Evolutionary conservation across 192 early-diverging fungal species (phyloP), one percentile per base, ranked within the genome.

Genomic region (Podila verticillata): DNA sequence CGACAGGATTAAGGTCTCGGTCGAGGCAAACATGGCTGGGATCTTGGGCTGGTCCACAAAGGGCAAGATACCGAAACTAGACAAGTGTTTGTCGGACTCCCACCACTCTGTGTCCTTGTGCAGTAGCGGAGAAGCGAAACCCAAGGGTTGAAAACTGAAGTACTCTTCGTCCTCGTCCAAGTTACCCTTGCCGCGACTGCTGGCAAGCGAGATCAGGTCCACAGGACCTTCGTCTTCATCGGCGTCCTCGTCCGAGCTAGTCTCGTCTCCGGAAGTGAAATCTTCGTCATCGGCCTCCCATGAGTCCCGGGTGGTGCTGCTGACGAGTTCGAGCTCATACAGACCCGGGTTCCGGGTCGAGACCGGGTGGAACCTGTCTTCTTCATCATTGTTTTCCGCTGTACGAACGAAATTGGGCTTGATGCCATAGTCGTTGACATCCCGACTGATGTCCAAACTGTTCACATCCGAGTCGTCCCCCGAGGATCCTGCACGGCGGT

Each of bases 1-100:
- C 6, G 68, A 56, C 2, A 69, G 59, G 47, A 69, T 61, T 2
- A 69, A 39, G 13, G 68, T 69, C 26, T 69, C 68, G 7, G 44
- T 57, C 1, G 68, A 69, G 15, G 68, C 68, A 49, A 69, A 69
- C 57, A 69, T 69, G 8, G 49, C 68, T 24, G 68, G 68, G 58
- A 61, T 69, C 66, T 68, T 68, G 29, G 66, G 66, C 57, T 68
- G 66, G 19, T 68, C 49, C 3, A 68, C 22, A 57, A 44, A 68
- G 5, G 66, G 66, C 5, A 68, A 28, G 5, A 68, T 68, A 4
- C 66, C 66, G 19, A 68, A 36, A 5, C 34, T 68, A 13, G 66
- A 68, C 9, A 68, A 17, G 24, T 68, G 66, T 9, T 58, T 57
- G 57, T 68, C 66, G 26, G 36, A 30, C 3, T 68, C 66, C 66